Conservation (phyloP, 2,329 filamentous ascomycete genomes). For the Pseudogymnoascus sp. region DNA sequence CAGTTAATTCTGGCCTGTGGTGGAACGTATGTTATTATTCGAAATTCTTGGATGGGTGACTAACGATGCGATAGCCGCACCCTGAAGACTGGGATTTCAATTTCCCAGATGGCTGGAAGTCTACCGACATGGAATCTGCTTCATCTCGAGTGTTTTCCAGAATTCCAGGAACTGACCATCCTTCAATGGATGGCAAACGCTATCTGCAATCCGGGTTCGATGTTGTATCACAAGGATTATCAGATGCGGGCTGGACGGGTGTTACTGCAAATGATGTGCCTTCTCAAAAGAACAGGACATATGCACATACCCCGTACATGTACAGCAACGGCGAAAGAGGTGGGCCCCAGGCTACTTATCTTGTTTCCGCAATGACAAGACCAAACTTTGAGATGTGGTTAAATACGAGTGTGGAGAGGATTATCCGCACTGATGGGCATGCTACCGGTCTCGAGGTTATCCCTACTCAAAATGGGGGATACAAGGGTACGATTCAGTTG, state of each 20-base stretch:
- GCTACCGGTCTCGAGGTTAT: constrained; percentile 64
- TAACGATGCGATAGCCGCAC: constrained; percentile 40
- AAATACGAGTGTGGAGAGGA: constrained; percentile 58
- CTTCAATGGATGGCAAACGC: constrained; percentile 58
- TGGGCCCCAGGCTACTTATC: constrained; percentile 65
- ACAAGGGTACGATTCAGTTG: constrained; percentile 53
- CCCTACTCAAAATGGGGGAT: constrained; percentile 44
- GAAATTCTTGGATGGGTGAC: not conserved
- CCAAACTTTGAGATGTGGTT: constrained; percentile 61
- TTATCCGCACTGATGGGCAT: constrained; percentile 55
- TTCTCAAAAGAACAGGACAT: constrained; percentile 58
- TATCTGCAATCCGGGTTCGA: constrained; percentile 63
- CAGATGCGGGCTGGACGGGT: constrained; percentile 53
- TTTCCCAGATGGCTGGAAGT: constrained; percentile 66
- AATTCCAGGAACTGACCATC: constrained; percentile 62
- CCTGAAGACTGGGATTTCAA: constrained; percentile 63
- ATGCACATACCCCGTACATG: constrained; percentile 59
- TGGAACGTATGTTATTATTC: constrained; percentile 43
- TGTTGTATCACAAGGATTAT: constrained; percentile 52
- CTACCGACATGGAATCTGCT: constrained; percentile 51
- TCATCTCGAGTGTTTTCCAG: constrained; percentile 57
- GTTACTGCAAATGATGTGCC: constrained; percentile 53
- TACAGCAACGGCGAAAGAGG: constrained; percentile 58
- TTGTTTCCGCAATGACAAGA: constrained; percentile 52
- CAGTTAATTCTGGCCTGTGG: constrained; percentile 60